phyloP scores from a whole-genome alignment of 169 alveolate species.

The Eimeria necatrix region DNA sequence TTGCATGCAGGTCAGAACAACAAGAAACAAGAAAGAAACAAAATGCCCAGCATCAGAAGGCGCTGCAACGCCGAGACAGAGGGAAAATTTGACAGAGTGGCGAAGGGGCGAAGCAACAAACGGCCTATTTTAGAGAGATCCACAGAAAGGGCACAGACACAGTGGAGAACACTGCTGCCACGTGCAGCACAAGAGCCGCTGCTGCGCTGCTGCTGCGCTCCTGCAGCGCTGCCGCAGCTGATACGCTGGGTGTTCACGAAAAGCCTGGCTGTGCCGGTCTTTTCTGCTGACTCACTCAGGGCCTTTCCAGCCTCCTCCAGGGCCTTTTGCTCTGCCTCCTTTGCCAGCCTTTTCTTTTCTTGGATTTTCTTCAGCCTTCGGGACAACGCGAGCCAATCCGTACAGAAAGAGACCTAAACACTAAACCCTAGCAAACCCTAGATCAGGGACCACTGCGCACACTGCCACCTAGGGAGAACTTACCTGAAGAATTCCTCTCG shows the following conservation, averaged over 20 bases:
- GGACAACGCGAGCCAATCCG: not conserved
- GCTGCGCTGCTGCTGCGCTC: too few relatives aligned
- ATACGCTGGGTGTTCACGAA: not conserved
- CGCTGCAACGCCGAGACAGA: too few relatives aligned
- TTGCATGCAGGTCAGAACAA: too few relatives aligned
- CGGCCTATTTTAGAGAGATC: too few relatives aligned
- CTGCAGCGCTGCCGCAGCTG: not conserved
- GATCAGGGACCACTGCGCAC: not conserved
- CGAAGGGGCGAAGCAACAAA: too few relatives aligned
- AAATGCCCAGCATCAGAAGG: too few relatives aligned
- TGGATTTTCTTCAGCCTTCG: conserved; percentile 72
- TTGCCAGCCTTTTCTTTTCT: conserved; percentile 84
- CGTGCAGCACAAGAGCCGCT: too few relatives aligned
- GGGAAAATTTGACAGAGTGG: too few relatives aligned
- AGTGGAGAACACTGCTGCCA: too few relatives aligned
- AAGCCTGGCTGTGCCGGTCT: too few relatives aligned
- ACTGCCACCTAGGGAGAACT: not conserved
- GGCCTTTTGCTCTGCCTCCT: conserved; percentile 85
- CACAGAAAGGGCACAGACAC: too few relatives aligned
- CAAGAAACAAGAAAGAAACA: too few relatives aligned
- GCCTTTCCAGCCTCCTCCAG: conserved; percentile 38
- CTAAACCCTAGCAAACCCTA: conserved; percentile 12
- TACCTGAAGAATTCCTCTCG: conserved; percentile 96
- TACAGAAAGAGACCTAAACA: not conserved
- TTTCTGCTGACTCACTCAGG: not conserved